Base-by-base conservation (phyloP, 2,329 filamentous ascomycete genomes). In the Esteya vermicola region DNA sequence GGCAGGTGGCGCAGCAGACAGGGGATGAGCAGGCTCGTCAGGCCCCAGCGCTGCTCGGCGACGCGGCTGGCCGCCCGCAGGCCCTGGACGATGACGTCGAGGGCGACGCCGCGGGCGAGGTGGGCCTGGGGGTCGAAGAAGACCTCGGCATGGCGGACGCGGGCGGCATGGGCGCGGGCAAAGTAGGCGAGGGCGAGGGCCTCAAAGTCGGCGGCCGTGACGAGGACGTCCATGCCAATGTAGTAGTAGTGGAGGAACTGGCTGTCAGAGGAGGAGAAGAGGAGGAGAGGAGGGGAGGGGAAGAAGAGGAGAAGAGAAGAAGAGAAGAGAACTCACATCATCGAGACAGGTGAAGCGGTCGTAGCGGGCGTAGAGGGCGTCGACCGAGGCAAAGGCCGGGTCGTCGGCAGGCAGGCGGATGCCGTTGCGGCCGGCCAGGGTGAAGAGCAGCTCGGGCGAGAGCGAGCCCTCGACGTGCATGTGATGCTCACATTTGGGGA, bases 71-170 rank as follows among this genome's bases (percentile, higher is more conserved):
- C 82, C 1, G 64, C 63, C 0, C 60, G 61, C 49, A 85, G 75
- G 3, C 82, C 83, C 4, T 57, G 53, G 4, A 85, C 65, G 19
- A 86, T 68, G 2, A 72, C 78, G 14, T 67, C 60, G 52, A 83
- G 79, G 8, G 64, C 48, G 4, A 88, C 60, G 6, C 77, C 77
- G 16, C 81, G 69, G 12, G 59, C 60, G 5, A 74, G 69, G 56
- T 88, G 83, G 1, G 78, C 80, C 57, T 88, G 81, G 2, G 82
- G 81, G 54, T 88, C 83, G 60, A 88, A 86, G 61, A 85, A 88
- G 47, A 85, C 68, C 56, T 88, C 82, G 13, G 78, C 78, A 35
- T 88, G 81, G 36, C 72, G 66, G 2, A 86, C 75, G 28, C 74
- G 73, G 45, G 85, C 75, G 2, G 60, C 59, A 25, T 73, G 65